Conservation (phyloP, 805 yeast genomes). For the Candida khao-thaluensis region DNA sequence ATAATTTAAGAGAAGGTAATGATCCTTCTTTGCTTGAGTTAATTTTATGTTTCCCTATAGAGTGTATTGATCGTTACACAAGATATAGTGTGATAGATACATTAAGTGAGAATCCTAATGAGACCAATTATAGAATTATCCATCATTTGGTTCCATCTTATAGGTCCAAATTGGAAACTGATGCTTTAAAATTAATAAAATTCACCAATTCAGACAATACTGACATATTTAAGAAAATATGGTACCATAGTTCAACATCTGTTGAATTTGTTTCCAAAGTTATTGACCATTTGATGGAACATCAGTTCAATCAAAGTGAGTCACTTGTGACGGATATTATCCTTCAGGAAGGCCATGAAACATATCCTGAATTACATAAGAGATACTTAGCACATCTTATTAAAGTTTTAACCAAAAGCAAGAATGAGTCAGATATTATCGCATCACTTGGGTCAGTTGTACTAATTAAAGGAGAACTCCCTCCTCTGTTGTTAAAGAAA, state of each 20-base stretch:
- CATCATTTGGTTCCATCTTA: slow-evolving; percentile 50
- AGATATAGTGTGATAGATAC: slow-evolving; percentile 12
- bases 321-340: not conserved
- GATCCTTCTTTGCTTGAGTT: slow-evolving; percentile 5
- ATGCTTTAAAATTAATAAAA: not conserved
- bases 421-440: not conserved
- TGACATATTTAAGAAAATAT: slow-evolving; percentile 6
- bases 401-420: not conserved
- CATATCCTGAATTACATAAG: not conserved
- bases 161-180: slow-evolving; percentile 50
- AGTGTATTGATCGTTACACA: slow-evolving; percentile 33
- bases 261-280: not conserved
- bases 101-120: slow-evolving; percentile 22
- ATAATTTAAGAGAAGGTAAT: not conserved
- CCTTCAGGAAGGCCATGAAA: not conserved
- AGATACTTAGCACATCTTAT: not conserved
- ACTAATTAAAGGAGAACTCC: not conserved
- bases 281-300: not conserved
- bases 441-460: not conserved
- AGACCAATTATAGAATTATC: not conserved
- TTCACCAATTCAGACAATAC: slow-evolving; percentile 1
- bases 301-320: slow-evolving; percentile 2
- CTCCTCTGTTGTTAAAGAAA: not conserved
- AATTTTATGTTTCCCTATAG: slow-evolving; percentile 44
- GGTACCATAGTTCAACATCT: slow-evolving; percentile 2